These are phyloP conservation scores for Helenozyma rhizophorensis DNA, from an alignment of 805 yeast genomes.

Conservation along the genomic window DNA sequence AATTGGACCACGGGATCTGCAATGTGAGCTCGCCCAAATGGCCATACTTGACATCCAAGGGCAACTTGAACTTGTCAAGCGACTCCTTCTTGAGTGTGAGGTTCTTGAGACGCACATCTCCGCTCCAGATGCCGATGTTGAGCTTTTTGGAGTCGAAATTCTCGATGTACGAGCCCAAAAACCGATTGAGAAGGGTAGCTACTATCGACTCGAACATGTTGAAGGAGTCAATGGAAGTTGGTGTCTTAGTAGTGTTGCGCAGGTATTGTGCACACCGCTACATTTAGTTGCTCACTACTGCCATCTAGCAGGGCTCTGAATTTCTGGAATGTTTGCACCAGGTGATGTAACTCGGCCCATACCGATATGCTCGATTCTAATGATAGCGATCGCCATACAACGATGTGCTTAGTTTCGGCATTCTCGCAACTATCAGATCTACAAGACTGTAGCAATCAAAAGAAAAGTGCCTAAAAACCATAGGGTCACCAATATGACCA, in stretches of 20 bases:
- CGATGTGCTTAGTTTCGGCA: too few species aligned
- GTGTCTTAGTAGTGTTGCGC: background rate
- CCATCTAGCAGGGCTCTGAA: background rate
- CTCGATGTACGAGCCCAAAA: slow-evolving; percentile 75
- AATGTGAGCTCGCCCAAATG: slow-evolving; percentile 83
- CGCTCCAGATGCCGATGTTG: slow-evolving; percentile 96
- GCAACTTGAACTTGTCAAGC: slow-evolving; percentile 78
- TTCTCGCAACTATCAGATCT: too few species aligned
- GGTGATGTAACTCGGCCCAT: too few species aligned
- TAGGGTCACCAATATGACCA: too few species aligned
- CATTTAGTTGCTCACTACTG: background rate
- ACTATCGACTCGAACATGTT: slow-evolving; percentile 63
- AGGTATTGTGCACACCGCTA: background rate
- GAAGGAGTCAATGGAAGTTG: background rate
- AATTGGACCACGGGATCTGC: slow-evolving; percentile 95
- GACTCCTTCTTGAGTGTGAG: slow-evolving; percentile 83
- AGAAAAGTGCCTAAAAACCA: too few species aligned
- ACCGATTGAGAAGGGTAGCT: slow-evolving; percentile 57
- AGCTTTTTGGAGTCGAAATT: slow-evolving; percentile 93
- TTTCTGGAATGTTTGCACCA: too few species aligned
- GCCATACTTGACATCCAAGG: slow-evolving; percentile 85
- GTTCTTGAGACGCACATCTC: slow-evolving; percentile 84
- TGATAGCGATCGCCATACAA: too few species aligned
- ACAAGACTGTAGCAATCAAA: too few species aligned
- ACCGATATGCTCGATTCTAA: too few species aligned